Conservation (phyloP, 2,329 filamentous ascomycete species). For the Penicillium digitatum region DNA sequence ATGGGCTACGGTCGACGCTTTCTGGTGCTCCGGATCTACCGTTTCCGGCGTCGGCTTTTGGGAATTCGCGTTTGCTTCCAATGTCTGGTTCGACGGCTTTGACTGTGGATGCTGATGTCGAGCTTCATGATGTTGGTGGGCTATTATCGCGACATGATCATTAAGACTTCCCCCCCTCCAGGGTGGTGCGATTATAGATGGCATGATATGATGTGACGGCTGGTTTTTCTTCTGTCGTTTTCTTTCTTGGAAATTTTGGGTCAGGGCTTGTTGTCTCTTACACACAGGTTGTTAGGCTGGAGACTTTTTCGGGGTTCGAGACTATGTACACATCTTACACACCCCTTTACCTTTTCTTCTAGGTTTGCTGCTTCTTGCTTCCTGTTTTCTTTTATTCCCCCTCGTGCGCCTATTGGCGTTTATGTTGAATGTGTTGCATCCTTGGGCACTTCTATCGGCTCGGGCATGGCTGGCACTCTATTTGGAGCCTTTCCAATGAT, state of each 20-base stretch:
- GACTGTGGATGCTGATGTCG: slow-evolving; percentile 24
- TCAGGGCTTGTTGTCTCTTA: neutral
- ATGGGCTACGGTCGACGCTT: neutral
- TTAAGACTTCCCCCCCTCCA: neutral
- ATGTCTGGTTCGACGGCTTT: slow-evolving; percentile 14
- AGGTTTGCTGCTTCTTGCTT: neutral
- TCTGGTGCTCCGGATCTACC: neutral
- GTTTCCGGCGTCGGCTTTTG: neutral
- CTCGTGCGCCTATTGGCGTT: slow-evolving; percentile 10
- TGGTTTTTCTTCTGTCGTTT: neutral
- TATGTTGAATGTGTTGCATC: slow-evolving; percentile 10
- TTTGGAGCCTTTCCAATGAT: neutral
- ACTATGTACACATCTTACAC: neutral
- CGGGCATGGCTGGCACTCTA: neutral
- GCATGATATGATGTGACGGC: slow-evolving; percentile 1
- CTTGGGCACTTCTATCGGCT: neutral
- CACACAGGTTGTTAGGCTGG: neutral
- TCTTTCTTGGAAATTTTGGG: neutral
- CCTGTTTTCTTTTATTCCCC: slow-evolving; percentile 6
- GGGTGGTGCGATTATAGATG: neutral
- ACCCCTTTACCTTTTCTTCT: neutral
- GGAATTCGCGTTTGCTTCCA: neutral
- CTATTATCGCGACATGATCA: slow-evolving; percentile 26
- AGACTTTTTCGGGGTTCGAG: neutral
- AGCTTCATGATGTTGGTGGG: slow-evolving; percentile 45